A percentile compares a stretch with the other conserved stretches of the same genome.
Evolutionary conservation across 139 green algal genomes (phyloP).

Genomic region (Gonium pectorale): DNA sequence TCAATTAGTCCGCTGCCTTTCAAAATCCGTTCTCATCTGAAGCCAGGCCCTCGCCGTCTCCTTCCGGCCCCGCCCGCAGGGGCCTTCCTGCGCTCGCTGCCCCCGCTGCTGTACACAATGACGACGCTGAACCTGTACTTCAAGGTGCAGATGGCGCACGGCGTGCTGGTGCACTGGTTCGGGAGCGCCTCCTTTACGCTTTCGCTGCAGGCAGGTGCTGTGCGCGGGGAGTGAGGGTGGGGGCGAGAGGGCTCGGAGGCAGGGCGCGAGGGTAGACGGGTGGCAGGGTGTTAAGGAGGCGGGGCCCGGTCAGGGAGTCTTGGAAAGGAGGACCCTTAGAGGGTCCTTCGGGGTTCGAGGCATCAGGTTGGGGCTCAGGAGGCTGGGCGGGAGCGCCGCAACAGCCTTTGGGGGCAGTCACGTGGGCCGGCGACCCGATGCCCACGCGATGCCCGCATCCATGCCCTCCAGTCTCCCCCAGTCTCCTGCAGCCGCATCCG

Average conservation of each 20-base stretch:
- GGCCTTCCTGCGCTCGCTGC: conserved; percentile 52
- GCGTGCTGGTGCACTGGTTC: conserved; percentile 81
- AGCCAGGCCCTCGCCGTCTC: not conserved
- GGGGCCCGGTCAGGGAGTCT: too few relatives aligned
- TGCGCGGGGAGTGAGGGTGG: not conserved
- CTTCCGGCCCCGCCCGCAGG: conserved; percentile 22
- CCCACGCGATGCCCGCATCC: not conserved
- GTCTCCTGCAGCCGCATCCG: not conserved
- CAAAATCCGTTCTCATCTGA: too few relatives aligned
- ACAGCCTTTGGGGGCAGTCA: too few relatives aligned
- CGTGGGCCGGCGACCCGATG: too few relatives aligned
- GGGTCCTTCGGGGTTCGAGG: too few relatives aligned
- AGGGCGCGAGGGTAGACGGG: not conserved
- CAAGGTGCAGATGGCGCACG: conserved; percentile 78
- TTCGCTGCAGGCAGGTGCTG: conserved; percentile 50
- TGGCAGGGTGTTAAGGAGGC: too few relatives aligned
- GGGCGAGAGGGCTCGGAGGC: not conserved
- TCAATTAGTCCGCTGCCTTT: too few relatives aligned
- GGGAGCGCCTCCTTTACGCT: conserved; percentile 67
- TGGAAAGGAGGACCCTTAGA: too few relatives aligned
- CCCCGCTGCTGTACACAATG: conserved; percentile 58
- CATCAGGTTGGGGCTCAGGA: too few relatives aligned
- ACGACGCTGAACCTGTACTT: conserved; percentile 57
- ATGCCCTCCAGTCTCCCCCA: not conserved
- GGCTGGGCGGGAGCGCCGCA: too few relatives aligned